phyloP scores from a whole-genome alignment of 768 basidiomycete genomes.

The Podaxis pistillaris region DNA sequence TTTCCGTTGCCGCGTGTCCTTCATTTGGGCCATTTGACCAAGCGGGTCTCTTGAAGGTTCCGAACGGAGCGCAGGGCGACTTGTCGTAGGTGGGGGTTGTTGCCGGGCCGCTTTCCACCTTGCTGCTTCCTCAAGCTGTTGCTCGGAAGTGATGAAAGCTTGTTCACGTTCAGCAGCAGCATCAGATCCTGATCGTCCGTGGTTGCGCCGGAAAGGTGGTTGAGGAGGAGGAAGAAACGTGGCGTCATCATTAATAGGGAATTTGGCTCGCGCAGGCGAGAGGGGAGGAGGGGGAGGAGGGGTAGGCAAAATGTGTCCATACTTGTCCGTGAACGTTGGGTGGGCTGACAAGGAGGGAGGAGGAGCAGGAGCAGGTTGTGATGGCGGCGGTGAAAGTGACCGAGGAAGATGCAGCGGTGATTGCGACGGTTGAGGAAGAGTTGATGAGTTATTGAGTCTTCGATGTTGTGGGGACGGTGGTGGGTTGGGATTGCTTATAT shows the following conservation, averaged over 20 bases:
- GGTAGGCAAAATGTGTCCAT: constrained; percentile 26
- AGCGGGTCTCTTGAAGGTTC: constrained; percentile 9
- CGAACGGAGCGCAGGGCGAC: constrained; percentile 10
- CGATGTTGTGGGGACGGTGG: constrained; percentile 40
- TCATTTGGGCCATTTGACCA: constrained; percentile 13
- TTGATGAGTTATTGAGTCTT: constrained; percentile 29
- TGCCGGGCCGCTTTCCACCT: constrained; percentile 20
- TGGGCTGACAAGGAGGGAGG: constrained; percentile 30
- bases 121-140: constrained; percentile 25
- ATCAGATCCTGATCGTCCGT: constrained; percentile 50
- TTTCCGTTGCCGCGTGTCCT: constrained; percentile 24
- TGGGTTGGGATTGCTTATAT: constrained; percentile 22
- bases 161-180: constrained; percentile 49
- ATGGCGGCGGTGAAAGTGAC: constrained; percentile 16
- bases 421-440: constrained; percentile 7
- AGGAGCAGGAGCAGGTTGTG: constrained; percentile 30
- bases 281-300: constrained; percentile 43
- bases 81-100: constrained; percentile 11
- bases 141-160: constrained; percentile 38
- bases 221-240: constrained; percentile 30
- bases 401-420: constrained; percentile 11
- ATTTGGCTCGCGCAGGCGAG: constrained; percentile 43
- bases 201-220: constrained; percentile 30
- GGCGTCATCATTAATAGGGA: constrained; percentile 37
- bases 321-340: constrained; percentile 29